A percentile compares a stretch with the other conserved stretches of the same genome.
Conservation (phyloP, 805 yeast genomes). For the Wickerhamiella occidentalis region DNA sequence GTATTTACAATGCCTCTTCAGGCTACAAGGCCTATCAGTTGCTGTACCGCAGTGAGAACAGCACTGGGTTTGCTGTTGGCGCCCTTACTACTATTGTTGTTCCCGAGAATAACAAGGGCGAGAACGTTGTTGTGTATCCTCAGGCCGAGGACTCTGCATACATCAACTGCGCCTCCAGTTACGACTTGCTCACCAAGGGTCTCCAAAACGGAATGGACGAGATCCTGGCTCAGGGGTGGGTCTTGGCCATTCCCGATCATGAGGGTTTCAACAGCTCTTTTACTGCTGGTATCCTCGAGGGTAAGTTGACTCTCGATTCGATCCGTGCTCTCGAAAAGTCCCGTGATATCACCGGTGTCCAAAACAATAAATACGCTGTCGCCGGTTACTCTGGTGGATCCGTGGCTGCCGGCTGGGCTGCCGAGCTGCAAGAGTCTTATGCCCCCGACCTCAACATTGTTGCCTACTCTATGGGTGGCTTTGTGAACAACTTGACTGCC, state of each 20-base stretch:
- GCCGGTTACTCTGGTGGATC: slow-evolving; percentile 26
- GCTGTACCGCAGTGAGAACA: slow-evolving; percentile 13
- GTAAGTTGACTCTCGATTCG: slow-evolving; percentile 25
- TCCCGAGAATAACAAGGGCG: slow-evolving; percentile 14
- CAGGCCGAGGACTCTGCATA: slow-evolving; percentile 19
- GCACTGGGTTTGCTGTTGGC: slow-evolving; percentile 11
- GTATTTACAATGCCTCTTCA: slow-evolving; percentile 11
- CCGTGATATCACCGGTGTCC: slow-evolving; percentile 3
- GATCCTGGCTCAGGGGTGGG: slow-evolving; percentile 18
- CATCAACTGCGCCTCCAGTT: slow-evolving; percentile 20
- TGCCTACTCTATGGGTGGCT: slow-evolving; percentile 23
- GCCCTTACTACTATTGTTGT: slow-evolving; percentile 16
- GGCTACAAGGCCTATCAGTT: slow-evolving; percentile 14
- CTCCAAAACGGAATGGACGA: slow-evolving; percentile 12
- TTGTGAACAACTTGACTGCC: slow-evolving; percentile 17
- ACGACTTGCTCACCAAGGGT: slow-evolving; percentile 15
- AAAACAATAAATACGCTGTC: slow-evolving; percentile 11
- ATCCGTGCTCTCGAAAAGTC: slow-evolving; percentile 21
- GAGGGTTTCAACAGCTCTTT: slow-evolving; percentile 20
- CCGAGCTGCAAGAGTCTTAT: slow-evolving; percentile 20
- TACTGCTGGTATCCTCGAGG: slow-evolving; percentile 22
- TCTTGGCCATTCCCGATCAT: slow-evolving; percentile 22
- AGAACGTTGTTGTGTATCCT: slow-evolving; percentile 18
- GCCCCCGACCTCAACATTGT: slow-evolving; percentile 24
- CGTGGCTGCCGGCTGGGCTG: slow-evolving; percentile 25